These are phyloP conservation scores for Chaetomium olivaceum DNA, from an alignment of 2,329 filamentous ascomycete species.

Conservation along the genomic window DNA sequence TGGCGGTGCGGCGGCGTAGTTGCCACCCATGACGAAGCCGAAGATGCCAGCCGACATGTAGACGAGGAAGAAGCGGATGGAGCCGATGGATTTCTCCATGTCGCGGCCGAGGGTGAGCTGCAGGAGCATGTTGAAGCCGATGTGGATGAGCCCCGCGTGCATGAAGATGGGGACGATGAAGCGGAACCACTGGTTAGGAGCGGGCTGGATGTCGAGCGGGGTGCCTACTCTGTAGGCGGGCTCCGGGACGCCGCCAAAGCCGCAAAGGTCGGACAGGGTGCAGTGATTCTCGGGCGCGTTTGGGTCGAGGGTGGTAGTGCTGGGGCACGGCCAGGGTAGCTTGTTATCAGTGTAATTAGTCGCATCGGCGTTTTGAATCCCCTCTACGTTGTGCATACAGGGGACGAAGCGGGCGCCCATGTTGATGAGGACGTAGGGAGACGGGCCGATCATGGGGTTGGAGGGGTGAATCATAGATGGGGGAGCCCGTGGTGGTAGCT, in stretches of 20 bases:
- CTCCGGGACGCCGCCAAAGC: conserved; percentile 74
- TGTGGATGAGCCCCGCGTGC: conserved; percentile 91
- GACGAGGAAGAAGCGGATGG: conserved; percentile 82
- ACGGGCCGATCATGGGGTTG: conserved; percentile 97
- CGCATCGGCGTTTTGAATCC: conserved; percentile 56
- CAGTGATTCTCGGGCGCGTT: conserved; percentile 58
- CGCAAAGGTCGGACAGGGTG: conserved; percentile 76
- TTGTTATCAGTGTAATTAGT: conserved; percentile 19
- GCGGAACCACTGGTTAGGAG: conserved; percentile 93
- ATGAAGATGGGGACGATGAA: conserved; percentile 96
- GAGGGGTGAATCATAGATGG: conserved; percentile 76
- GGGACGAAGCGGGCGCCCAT: conserved; percentile 92
- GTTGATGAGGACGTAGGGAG: conserved; percentile 86
- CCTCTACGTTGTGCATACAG: conserved; percentile 85
- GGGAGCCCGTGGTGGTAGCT: conserved; percentile 75
- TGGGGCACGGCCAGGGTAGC: conserved; percentile 77
- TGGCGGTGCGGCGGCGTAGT: conserved; percentile 80
- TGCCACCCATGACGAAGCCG: conserved; percentile 91
- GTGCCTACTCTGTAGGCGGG: conserved; percentile 56
- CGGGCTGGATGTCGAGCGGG: conserved; percentile 51
- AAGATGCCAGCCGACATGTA: conserved; percentile 93
- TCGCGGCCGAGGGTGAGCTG: conserved; percentile 88
- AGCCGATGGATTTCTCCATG: conserved; percentile 88
- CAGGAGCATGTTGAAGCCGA: conserved; percentile 90
- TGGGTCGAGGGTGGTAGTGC: conserved; percentile 63